These are phyloP conservation scores for Stachybotrys echinatus DNA, from an alignment of 2,329 filamentous ascomycete genomes.

Conservation along the genomic window DNA sequence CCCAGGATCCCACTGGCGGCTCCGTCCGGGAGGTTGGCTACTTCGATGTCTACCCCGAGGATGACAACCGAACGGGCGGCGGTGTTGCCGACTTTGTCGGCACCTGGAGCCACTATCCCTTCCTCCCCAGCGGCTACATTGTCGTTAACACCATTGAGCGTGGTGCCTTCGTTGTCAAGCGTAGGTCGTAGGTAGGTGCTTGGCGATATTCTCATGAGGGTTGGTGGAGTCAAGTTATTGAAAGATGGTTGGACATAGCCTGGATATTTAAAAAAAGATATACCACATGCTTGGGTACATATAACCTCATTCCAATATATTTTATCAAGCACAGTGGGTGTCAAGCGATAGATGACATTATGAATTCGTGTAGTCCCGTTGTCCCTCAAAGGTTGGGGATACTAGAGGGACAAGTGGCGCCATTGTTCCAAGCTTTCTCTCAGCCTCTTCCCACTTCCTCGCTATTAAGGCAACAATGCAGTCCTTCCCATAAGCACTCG, in stretches of 20 bases:
- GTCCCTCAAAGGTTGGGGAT: too few species aligned
- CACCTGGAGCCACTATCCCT: constrained; percentile 39
- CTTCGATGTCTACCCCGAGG: constrained; percentile 43
- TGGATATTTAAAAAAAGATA: too few species aligned
- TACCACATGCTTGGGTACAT: too few species aligned
- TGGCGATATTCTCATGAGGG: background rate
- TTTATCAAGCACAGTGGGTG: too few species aligned
- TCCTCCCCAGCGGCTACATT: constrained; percentile 34
- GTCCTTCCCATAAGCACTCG: constrained; percentile 14
- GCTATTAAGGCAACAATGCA: constrained; percentile 10
- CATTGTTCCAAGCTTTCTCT: too few species aligned
- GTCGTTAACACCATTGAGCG: constrained; percentile 38
- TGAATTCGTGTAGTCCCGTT: too few species aligned
- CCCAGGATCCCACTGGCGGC: constrained; percentile 28
- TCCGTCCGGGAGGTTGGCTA: constrained; percentile 36
- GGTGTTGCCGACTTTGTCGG: constrained; percentile 30
- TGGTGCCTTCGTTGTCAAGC: constrained; percentile 31
- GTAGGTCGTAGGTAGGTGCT: background rate
- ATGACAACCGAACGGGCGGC: constrained; percentile 31
- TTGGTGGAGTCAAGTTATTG: too few species aligned
- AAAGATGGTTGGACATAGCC: too few species aligned
- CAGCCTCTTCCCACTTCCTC: constrained; percentile 11
- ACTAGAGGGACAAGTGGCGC: too few species aligned
- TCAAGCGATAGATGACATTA: too few species aligned
- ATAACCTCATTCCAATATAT: too few species aligned